A percentile compares a stretch with the other conserved stretches of the same genome.
Evolutionary conservation across 2,329 filamentous ascomycete species (phyloP).

Genomic region (Colletotrichum lentis): DNA sequence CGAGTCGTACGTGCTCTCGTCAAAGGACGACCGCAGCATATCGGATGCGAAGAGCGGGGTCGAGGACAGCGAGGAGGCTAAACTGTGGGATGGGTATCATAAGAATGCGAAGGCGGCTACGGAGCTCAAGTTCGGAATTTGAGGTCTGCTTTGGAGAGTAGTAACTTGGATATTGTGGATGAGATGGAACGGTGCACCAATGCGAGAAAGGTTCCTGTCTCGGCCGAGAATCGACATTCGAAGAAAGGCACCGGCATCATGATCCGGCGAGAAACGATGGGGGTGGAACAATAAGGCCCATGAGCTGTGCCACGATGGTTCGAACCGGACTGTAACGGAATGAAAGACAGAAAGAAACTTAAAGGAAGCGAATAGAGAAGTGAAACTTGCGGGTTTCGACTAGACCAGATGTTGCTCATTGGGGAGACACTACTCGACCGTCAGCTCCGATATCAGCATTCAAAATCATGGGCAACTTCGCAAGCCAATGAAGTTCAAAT

Average conservation of each 20-base stretch:
- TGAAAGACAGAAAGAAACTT: no score
- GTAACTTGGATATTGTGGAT: slow-evolving; percentile 8
- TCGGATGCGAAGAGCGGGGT: not conserved
- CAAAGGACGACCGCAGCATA: slow-evolving; percentile 11
- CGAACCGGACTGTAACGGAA: not conserved
- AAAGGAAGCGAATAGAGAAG: no score
- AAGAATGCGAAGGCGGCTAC: not conserved
- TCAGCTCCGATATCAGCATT: no score
- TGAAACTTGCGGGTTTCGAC: no score
- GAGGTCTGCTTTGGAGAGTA: not conserved
- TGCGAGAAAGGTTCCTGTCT: slow-evolving; percentile 1
- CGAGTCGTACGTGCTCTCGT: slow-evolving; percentile 30
- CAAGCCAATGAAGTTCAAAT: no score
- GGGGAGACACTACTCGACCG: no score
- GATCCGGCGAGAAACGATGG: slow-evolving; percentile 18
- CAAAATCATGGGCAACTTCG: no score
- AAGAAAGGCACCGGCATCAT: slow-evolving; percentile 3
- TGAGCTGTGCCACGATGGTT: not conserved
- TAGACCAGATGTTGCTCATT: no score
- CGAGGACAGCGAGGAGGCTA: slow-evolving; percentile 31
- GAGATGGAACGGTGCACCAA: slow-evolving; percentile 4
- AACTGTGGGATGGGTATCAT: slow-evolving; percentile 28
- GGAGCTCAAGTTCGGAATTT: not conserved
- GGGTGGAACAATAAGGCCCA: not conserved
- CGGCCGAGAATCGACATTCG: not conserved